Evolutionary conservation across 805 yeast genomes (phyloP), one percentile per base, ranked within the genome.

Genomic region (Kodamaea jinghongensis): DNA sequence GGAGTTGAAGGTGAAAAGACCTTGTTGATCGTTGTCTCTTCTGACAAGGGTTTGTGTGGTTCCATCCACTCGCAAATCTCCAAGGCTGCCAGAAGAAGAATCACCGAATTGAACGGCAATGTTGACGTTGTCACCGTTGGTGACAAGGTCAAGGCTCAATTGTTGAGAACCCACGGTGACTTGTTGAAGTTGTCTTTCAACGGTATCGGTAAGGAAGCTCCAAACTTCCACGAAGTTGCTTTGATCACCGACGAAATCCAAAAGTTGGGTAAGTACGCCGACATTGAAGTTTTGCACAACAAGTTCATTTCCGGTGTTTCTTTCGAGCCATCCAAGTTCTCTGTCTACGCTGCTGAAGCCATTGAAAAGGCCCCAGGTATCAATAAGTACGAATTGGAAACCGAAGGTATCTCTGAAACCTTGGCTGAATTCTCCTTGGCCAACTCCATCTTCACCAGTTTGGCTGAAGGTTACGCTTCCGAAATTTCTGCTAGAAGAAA

Each of bases 41-140:
- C 96, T 45, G 99, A 93, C 75, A 93, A 93, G 76, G 99, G 99
- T 63, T 79, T 93, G 58, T 93, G 99, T 79, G 99, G 99, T 57
- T 90, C 98, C 34, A 88, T 93, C 62, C 99, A 93, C 75, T 81
- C 99, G 39, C 96, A 87, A 73, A 72, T 91, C 56, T 85, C 96
- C 55, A 89, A 91, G 73, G 80, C 85, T 48, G 85, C 96, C 46
- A 87, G 95, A 73, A 61, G 53, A 49, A 79, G 81, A 70, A 60
- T 82, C 42, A 71, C 58, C 25, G 84, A 76, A 56, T 65, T 75
- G 56, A 79, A 86, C 52, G 76, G 76, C 47, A 79, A 83, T 45
- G 73, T 60, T 43, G 96, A 88, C 57, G 61, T 93, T 47, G 90
- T 88, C 45, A 75, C 96, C 50, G 71, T 93, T 61, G 99, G 99